Base-by-base conservation (phyloP, 23 red algal species). In the Chondrus crispus region DNA sequence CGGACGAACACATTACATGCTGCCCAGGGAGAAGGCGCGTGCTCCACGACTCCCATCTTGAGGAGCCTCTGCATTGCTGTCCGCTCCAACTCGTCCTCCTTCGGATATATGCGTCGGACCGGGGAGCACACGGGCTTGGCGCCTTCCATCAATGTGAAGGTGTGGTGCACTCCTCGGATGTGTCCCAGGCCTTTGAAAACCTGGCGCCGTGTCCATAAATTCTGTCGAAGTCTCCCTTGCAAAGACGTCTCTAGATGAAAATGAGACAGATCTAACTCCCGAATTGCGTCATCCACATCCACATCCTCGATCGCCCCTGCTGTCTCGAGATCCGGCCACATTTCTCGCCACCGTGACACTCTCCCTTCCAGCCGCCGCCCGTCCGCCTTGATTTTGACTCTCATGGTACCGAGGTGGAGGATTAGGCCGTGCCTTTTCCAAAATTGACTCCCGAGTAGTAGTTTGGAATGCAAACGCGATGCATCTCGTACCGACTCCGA, bases 1-100 rank as follows among this genome's bases (percentile, higher is more conserved):
- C 44, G 78, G 22, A 82, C 78, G 40, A 82, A 82, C 22, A 82
- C 78, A 60, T 82, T 82, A 29, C 9, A 40, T 57, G 78, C 45
- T 45, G 78, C 78, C 46, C 51, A 57, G 3, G 5, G 46, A 60
- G 78, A 82, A 35, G 42, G 24, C n/a, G 46, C 52, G n/a, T n/a
- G 52, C 40, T 82, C 78, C 26, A 82, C 24, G 20, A 82, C 51
- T 57, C 78, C 78, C 35, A 60, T 28, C 24, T 18, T 45, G 22
- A 60, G n/a, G 24, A 82, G 52, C 45, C 8, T 11, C 55, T n/a
- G 52, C 46, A 82, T 60, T 20, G 5, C 24, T 45, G 52, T 24
- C 78, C 41, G 28, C 52, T 60, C 78, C 40, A 38, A 55, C 78
- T 82, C n/a, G 22, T 82, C 33, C 40, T 82, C 52, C 28, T 12